Evolutionary conservation across 1,284 basidiomycete species (phyloP), one percentile per base, ranked within the genome.

Genomic region (Rugosomyces carneus): DNA sequence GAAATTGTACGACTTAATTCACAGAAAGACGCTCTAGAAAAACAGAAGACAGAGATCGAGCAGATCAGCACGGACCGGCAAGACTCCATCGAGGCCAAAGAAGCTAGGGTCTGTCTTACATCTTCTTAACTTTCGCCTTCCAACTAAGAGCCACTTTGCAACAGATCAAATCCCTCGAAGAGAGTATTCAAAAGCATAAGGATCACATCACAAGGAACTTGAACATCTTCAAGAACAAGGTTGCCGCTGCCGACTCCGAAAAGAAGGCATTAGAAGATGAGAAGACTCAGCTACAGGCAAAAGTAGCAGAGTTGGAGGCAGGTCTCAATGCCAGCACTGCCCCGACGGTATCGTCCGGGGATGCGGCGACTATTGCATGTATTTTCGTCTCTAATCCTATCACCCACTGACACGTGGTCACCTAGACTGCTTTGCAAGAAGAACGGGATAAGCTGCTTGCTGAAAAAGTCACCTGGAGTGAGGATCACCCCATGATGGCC

Each of bases 391-490:
- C n/a, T 18, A 23, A n/a, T 31, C 20, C 21, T 42, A 40, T 21
- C 20, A 10, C 38, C 15, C 36, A 47, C 15, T 31, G 3, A 8
- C 6, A n/a, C 43, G 20, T n/a, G 23, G 23, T 29, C 43, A 16
- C 47, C 1, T 37, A 87, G 84, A 65, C 72, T 41, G 54, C 70
- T 27, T 60, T 87, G n/a, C 71, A 65, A 24, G 69, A 71, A 27
- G 84, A 88, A 57, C 70, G 78, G 24, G 82, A 86, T 53, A 68
- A 65, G 40, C 61, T 87, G 2, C 61, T 80, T 19, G 69, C 69
- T 1, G 84, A 86, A 56, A 86, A 79, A 57, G 71, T 73, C 35
- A 58, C 67, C 6, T 76, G 70, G 74, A 54, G 55, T 19, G 57
- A 27, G 50, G 57, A 27, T 27, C 47, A 47, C 23, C 56, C 62